These are phyloP conservation scores for Rosa rugosa DNA, from an alignment of 306 rosid genomes.

Conservation along the genomic window DNA sequence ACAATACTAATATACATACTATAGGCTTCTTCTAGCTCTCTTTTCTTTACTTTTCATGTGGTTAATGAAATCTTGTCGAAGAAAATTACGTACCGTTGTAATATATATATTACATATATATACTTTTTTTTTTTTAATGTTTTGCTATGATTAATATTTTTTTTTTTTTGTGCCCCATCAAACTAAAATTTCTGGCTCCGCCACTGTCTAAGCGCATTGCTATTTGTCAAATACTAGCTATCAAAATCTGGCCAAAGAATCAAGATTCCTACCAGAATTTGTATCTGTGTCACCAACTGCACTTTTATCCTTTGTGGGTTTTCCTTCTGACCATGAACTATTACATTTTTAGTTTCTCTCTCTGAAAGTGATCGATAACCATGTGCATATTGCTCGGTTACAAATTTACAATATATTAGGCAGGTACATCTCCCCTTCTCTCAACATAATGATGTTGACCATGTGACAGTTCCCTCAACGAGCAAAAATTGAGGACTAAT, in stretches of 20 bases:
- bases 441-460: neutral
- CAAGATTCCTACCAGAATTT: neutral
- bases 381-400: neutral
- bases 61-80: no score
- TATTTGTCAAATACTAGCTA: no score
- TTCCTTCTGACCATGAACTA: neutral
- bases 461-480: neutral
- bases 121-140: no score
- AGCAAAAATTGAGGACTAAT: neutral
- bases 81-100: no score
- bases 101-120: no score
- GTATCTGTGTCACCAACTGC: neutral
- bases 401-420: neutral
- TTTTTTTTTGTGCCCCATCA: no score
- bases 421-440: neutral
- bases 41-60: no score
- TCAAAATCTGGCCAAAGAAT: neutral
- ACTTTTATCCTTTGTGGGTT: neutral
- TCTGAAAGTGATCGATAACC: neutral
- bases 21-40: no score
- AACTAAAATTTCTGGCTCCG: no score
- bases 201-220: no score
- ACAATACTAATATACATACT: no score
- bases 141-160: no score
- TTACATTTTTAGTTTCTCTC: neutral